Evolutionary conservation across 2,329 filamentous ascomycete genomes (phyloP), one percentile per base, ranked within the genome.

Genomic region (Calycina marina): DNA sequence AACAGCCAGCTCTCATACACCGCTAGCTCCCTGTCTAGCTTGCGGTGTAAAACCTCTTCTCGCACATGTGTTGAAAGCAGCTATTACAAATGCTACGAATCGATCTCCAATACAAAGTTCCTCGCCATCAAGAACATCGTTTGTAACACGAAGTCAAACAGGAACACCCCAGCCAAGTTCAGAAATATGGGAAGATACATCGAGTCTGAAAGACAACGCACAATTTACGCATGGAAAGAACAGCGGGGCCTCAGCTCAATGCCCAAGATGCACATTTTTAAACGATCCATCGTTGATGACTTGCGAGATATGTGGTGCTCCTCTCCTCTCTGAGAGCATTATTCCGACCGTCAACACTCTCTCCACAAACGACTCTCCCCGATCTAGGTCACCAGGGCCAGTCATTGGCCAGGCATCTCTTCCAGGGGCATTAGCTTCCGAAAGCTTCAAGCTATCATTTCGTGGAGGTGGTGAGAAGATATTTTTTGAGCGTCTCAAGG

Each of bases 1-100:
- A 1, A 76, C 78, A 2, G 84, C 84, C 6, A 90, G 72, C 39
- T 71, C 76, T 13, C 73, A 84, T 40, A 93, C 81, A 4, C 77
- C 77, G 6, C 59, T 93, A 14, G 80, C 86, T 3, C 83, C 88
- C 44, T 98, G 90, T 52, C 62, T 93, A 33, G 80, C 85, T 4
- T 98, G 90, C 52, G 90, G 90, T 0, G 93, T 98, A 49, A 93
- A 90, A 48, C 90, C 90, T 3, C 77, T 79, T 0, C 65, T 93
- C 30, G 70, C 83, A 2, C 77, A 82, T 40, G 67, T 96, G 2
- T 60, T 93, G 18, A 94, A 94, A 56, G 84, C 88, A 6, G 72
- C 85, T 2, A 90, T 96, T 43, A 66, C 74, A 16, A 82, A 75
- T 40, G 78, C 77, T 11, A 69, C 72, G 18, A 73, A 69, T 55